phyloP scores from a whole-genome alignment of 805 yeast species.

The Lipomyces chichibuensis region DNA sequence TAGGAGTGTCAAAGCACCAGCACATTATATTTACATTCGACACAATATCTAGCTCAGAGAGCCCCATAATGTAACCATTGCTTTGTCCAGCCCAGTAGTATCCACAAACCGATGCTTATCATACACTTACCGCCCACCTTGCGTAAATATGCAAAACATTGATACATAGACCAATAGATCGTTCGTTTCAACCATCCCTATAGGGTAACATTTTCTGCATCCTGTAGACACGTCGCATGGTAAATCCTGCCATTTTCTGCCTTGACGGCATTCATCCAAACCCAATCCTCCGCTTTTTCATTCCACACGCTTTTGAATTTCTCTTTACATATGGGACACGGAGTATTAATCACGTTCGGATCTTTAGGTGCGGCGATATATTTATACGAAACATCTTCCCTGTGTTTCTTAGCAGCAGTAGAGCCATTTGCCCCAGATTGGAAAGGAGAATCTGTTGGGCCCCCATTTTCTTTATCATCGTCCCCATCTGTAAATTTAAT shows the following conservation, averaged over 20 bases:
- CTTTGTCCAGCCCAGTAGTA: not conserved
- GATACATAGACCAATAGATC: not conserved
- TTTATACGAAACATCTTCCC: conserved; percentile 38
- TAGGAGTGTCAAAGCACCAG: not conserved
- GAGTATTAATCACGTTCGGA: conserved; percentile 57
- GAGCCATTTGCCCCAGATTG: conserved; percentile 25
- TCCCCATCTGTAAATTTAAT: conserved; percentile 32
- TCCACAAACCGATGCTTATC: not conserved
- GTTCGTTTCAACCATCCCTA: conserved; percentile 14
- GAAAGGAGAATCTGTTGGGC: conserved; percentile 27
- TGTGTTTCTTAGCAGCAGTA: conserved; percentile 43
- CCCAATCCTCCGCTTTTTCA: conserved; percentile 79
- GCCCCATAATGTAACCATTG: not conserved
- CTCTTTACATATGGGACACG: conserved; percentile 76
- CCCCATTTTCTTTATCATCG: conserved; percentile 29
- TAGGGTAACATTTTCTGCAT: conserved; percentile 47
- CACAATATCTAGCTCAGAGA: not conserved
- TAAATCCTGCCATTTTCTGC: conserved; percentile 54
- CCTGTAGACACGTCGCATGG: conserved; percentile 72
- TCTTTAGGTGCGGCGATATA: conserved; percentile 71
- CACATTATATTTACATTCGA: not conserved
- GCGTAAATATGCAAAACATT: not conserved
- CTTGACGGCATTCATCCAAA: conserved; percentile 69
- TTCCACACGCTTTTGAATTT: conserved; percentile 64
- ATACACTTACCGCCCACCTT: not conserved